Evolutionary conservation across 208 protist genomes (phyloP).

Genomic region (Leishmania braziliensis): DNA sequence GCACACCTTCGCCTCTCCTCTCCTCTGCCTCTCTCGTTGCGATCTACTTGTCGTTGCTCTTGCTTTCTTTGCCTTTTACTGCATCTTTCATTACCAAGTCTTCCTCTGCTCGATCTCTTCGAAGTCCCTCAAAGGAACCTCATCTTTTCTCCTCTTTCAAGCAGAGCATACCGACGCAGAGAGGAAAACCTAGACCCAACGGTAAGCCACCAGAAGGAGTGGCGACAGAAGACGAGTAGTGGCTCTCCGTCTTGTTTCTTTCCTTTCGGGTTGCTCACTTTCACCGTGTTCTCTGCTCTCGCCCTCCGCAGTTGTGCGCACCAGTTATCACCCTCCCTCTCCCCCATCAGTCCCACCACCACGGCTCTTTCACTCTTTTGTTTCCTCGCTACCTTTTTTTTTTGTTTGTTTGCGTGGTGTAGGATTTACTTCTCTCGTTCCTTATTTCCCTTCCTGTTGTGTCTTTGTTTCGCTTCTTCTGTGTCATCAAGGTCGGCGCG

Average conservation of each 20-base stretch:
- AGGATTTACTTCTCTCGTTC: background rate
- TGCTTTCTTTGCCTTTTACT: background rate
- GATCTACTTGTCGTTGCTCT: background rate
- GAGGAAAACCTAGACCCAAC: background rate
- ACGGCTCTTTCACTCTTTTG: background rate
- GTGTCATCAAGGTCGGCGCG: background rate
- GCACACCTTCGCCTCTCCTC: background rate
- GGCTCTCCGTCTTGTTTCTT: background rate
- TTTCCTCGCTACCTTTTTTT: slow-evolving; percentile 17
- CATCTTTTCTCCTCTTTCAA: background rate
- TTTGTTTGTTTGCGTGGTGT: background rate
- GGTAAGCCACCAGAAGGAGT: background rate
- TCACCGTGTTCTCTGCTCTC: slow-evolving; percentile 8
- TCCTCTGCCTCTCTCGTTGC: background rate
- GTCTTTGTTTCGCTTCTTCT: slow-evolving; percentile 21
- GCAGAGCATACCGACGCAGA: background rate
- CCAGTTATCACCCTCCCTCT: background rate
- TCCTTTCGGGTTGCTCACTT: slow-evolving; percentile 13
- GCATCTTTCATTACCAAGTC: background rate
- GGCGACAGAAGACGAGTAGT: background rate
- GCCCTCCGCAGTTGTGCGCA: background rate
- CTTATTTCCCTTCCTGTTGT: background rate
- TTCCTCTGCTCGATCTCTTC: no score
- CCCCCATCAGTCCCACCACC: background rate
- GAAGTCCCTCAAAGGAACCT: background rate